These are phyloP conservation scores for Alloascoidea hylecoeti DNA, from an alignment of 805 yeast genomes.

Conservation along the genomic window DNA sequence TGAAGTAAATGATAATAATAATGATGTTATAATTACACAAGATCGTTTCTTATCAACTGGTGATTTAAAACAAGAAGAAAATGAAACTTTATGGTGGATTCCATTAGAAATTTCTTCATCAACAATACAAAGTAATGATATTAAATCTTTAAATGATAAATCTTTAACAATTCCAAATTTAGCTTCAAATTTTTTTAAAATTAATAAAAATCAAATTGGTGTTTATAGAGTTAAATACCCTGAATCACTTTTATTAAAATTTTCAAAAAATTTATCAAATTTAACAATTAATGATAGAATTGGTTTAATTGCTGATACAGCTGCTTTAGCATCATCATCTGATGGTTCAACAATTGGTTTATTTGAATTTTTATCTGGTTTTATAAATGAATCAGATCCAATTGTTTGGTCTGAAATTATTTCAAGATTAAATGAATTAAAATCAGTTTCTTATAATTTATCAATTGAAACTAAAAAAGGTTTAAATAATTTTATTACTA, in stretches of 20 bases:
- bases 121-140: conserved; percentile 12
- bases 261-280: conserved; percentile 42
- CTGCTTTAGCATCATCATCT: conserved; percentile 58
- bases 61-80: conserved; percentile 66
- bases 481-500: conserved; percentile 34
- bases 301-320: conserved; percentile 72
- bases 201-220: conserved; percentile 64
- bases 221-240: conserved; percentile 63
- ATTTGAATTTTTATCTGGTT: conserved; percentile 40
- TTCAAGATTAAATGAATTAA: conserved; percentile 22
- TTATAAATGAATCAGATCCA: conserved; percentile 42
- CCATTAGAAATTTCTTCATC: conserved; percentile 15
- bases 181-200: conserved; percentile 34
- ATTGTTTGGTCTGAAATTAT: conserved; percentile 44
- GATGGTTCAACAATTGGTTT: conserved; percentile 46
- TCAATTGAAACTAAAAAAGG: conserved; percentile 25
- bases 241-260: conserved; percentile 52
- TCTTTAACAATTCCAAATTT: conserved; percentile 7
- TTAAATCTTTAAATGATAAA: conserved; percentile 17
- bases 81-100: conserved; percentile 39
- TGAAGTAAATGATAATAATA: conserved; percentile 30
- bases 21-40: conserved; percentile 44
- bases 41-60: conserved; percentile 66
- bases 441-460: conserved; percentile 21
- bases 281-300: conserved; percentile 67